Base-by-base conservation (phyloP, 306 rosid species). In the Mucuna pruriens region DNA sequence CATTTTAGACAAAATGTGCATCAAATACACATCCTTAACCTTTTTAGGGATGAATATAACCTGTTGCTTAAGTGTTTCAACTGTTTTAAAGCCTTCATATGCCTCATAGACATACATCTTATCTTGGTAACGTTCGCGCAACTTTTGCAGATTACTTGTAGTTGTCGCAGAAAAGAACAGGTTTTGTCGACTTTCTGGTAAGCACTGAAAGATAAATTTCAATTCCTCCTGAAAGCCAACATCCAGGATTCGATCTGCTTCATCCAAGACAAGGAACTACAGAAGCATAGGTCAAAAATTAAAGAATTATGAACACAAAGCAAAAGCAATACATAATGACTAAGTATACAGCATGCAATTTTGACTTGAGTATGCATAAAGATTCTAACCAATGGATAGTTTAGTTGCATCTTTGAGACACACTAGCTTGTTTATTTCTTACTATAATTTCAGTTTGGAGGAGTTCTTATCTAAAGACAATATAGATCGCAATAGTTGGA, bases 181-280 rank as follows among this genome's bases (percentile, higher is more conserved):
- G 26, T 92, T 95, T 81, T 95, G 99, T 15, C 99, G 88, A 74
- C 34, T 89, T 69, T 88, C 93, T 8, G 99, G 97, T 85, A 95
- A 88, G 85, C 93, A 86, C 80, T 87, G 85, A 78, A 95, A 93
- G 64, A 95, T 82, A 42, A 88, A 87, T 81, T 85, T 90, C 87
- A 95, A 81, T 76, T 93, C 97, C 85, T 92, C 90, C 83, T 95
- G 93, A 81, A 95, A 95, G 39, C 94, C 91, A 22, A 86, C 92
- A 82, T 95, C 97, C 74, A 95, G 74, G 44, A 95, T 86, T 62
- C 98, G 84, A 86, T 95, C 99, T 75, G 99, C 99, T 85, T 95
- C 99, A 74, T 95, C 97, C 86, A 93, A 87, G 79, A 95, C 95
- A 82, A 95, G 91, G 73, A 89, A 95, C 99, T 91, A 83, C 77